phyloP scores from a whole-genome alignment of 495 filamentous ascomycete genomes.

The Cudoniella acicularis region DNA sequence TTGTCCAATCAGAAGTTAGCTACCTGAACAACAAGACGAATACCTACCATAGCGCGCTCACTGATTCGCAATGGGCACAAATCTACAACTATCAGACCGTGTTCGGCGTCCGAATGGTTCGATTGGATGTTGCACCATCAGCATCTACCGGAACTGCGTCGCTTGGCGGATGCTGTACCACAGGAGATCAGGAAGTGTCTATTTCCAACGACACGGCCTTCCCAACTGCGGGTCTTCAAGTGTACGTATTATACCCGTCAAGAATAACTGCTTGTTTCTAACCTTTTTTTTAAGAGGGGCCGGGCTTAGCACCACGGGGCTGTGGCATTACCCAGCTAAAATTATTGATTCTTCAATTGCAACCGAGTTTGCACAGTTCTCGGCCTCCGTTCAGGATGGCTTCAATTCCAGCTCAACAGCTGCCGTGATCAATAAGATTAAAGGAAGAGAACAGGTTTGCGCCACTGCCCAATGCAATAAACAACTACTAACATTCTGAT shows the following conservation, averaged over 20 bases:
- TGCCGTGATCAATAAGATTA: constrained; percentile 60
- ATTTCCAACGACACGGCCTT: constrained; percentile 47
- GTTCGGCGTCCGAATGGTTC: constrained; percentile 58
- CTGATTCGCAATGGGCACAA: constrained; percentile 51
- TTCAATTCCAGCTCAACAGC: constrained; percentile 36
- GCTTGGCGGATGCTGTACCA: constrained; percentile 43
- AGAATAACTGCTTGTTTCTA: background rate
- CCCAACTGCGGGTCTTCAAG: constrained; percentile 46
- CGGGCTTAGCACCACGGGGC: constrained; percentile 47
- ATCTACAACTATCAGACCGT: constrained; percentile 55
- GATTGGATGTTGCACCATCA: constrained; percentile 55
- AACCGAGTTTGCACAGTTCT: constrained; percentile 51
- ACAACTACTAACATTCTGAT: constrained; percentile 29
- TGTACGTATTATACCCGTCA: constrained; percentile 1
- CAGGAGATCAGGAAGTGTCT: constrained; percentile 48
- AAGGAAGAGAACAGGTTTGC: constrained; percentile 34
- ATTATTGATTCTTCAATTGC: constrained; percentile 51
- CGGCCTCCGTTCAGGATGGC: constrained; percentile 29
- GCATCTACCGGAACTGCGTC: constrained; percentile 41
- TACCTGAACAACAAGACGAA: constrained; percentile 43
- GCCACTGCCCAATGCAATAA: background rate
- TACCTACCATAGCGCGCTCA: constrained; percentile 51
- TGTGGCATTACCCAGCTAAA: constrained; percentile 55
- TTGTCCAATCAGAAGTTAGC: constrained; percentile 51
- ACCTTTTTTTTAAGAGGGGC: background rate